Base-by-base conservation (phyloP, 2,329 filamentous ascomycete species). In the Venturia asperata region DNA sequence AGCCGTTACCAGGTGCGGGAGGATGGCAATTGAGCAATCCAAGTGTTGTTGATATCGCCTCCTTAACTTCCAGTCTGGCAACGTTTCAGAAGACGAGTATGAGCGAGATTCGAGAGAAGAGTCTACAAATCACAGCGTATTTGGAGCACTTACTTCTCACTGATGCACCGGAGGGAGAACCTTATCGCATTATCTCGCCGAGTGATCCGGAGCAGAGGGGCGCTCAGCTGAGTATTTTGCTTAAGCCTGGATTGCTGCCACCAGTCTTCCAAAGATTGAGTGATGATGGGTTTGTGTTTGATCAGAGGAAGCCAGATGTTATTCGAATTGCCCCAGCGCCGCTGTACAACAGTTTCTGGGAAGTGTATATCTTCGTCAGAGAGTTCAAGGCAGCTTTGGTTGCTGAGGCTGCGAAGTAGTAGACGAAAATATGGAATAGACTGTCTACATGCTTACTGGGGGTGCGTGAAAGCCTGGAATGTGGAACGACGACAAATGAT, bases 21-120 rank as follows among this genome's bases (percentile, higher is more conserved):
- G 89, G 89, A 4, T 92, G 82, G 75, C 87, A 91, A 74, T 72
- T 89, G 9, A 89, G 86, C 24, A 92, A 91, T 72, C 88, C 86
- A 17, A 88, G 85, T 0, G 86, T 84, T 30, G 77, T 90, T 17
- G 87, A 91, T 69, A 79, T 91, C 17, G 85, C 85, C 19, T 82
- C 83, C 24, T 79, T 91, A 4, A 78, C 82, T 6, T 87, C 82
- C 0, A 85, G 87, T 0, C 78, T 92, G 1, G 83, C 82, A 6
- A 79, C 91, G 13, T 90, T 90, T 71, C 79, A 80, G 69, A 81
- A 83, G 72, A 87, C 87, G 0, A 80, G 77, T 47, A 89, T 91
- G 83, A 71, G 74, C 17, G 80, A 81, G 11, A 74, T 91, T 62
- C 81, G 88, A 37, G 77, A 80, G 65, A 91, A 90, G 75, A 86